Evolutionary conservation across 805 yeast species (phyloP), one percentile per base, ranked within the genome.

Genomic region (Candida orba): DNA sequence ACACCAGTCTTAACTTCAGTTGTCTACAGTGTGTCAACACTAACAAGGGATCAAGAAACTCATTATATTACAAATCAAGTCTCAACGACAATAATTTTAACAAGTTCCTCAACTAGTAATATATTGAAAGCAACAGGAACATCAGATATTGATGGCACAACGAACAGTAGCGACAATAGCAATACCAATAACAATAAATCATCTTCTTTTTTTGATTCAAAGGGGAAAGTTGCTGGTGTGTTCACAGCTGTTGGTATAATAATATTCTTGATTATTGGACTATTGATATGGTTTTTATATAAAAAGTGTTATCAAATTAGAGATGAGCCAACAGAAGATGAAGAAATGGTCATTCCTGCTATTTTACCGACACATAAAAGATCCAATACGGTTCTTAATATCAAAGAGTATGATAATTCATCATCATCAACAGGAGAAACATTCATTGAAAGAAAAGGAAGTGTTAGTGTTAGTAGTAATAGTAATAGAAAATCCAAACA

Each of bases 161-260:
- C 18, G 9, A 23, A 32, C 23, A 27, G 39, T 15, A 46, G 4
- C 20, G 39, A 7, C n/a, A 24, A 24, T n/a, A 23, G 8, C 13
- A 6, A 27, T 27, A 27, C 13, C 29, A 27, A 12, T 27, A 27
- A 30, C 8, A 30, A 14, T 7, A 13, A 13, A n/a, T n/a, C 32
- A 17, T 17, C 35, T 8, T 31, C 79, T 3, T 87, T 82, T 57
- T 87, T 84, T 71, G 69, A 72, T 45, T 67, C 77, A 38, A 76
- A 76, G 37, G 95, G 91, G 0, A 84, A 82, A 57, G 93, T 87
- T 1, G 95, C 90, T 0, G 96, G 95, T 4, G 84, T 88, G 0
- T 87, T 87, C 63, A 78, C 84, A 2, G 89, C 76, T 0, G 93
- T 87, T 15, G 95, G 90, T 1, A 53, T 87, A 1, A 79, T 81